Conservation (phyloP, 331 rosid genomes). For the Prunus yedoensis region DNA sequence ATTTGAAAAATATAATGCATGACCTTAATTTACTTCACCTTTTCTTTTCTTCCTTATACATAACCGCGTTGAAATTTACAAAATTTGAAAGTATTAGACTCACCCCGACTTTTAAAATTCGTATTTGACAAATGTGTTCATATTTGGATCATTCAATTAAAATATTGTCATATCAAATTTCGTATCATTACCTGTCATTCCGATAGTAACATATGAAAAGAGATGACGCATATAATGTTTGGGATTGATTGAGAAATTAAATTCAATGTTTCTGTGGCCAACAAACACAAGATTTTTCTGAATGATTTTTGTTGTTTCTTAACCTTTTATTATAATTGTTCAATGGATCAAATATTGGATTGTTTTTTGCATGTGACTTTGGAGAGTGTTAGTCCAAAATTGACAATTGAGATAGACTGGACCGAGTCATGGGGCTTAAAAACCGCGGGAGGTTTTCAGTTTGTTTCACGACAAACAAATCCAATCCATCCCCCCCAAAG, state of each 20-base stretch:
- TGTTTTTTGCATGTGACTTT: constrained; percentile 5
- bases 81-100: no score
- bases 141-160: no score
- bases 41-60: background rate
- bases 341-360: background rate
- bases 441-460: constrained; percentile 14
- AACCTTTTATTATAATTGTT: background rate
- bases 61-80: background rate
- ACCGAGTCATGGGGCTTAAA: constrained; percentile 26
- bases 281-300: background rate
- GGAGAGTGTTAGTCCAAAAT: background rate
- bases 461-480: background rate
- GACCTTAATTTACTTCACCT: background rate
- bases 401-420: constrained; percentile 8
- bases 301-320: constrained; percentile 1
- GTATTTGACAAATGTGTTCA: no score
- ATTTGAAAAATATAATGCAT: no score
- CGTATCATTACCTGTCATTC: no score
- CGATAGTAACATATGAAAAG: background rate
- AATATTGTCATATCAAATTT: no score
- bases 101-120: accelerated
- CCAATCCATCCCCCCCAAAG: no score
- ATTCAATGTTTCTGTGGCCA: constrained; percentile 5
- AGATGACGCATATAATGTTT: background rate
- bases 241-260: background rate